phyloP scores from a whole-genome alignment of 2,329 filamentous ascomycete genomes.

The Arthrobotrys sphaeroides region DNA sequence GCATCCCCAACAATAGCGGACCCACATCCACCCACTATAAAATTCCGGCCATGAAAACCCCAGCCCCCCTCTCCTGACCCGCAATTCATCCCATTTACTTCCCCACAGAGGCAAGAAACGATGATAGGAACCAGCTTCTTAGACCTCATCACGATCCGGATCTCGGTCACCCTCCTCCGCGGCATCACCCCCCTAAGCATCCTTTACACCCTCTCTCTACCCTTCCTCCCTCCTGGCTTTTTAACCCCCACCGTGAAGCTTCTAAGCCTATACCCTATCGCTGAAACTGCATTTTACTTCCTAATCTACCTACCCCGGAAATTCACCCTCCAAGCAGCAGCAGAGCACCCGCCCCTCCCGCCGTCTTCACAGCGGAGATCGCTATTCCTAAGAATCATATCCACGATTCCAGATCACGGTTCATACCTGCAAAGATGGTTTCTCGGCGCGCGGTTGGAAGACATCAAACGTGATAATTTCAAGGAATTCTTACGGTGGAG shows the following conservation, averaged over 20 bases:
- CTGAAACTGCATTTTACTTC: constrained; percentile 69
- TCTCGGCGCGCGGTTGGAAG: constrained; percentile 65
- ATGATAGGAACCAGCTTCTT: constrained; percentile 49
- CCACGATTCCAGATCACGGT: constrained; percentile 66
- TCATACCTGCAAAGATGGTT: constrained; percentile 70
- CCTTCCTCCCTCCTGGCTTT: constrained; percentile 57
- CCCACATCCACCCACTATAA: not conserved
- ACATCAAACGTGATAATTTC: constrained; percentile 70
- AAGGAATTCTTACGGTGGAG: constrained; percentile 72
- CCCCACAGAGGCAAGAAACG: not conserved
- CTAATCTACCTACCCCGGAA: constrained; percentile 67
- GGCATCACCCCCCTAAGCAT: constrained; percentile 66
- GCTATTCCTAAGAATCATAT: constrained; percentile 66
- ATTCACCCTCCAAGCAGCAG: constrained; percentile 65
- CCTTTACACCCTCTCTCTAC: constrained; percentile 62
- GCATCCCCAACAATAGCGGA: constrained; percentile 18
- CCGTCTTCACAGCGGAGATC: constrained; percentile 64
- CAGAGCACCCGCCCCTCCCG: constrained; percentile 65
- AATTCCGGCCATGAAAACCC: constrained; percentile 5
- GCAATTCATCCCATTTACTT: not conserved
- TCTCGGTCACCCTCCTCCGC: constrained; percentile 65
- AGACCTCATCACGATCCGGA: constrained; percentile 63
- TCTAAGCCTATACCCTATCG: constrained; percentile 63
- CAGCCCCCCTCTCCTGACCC: not conserved
- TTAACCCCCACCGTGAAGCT: constrained; percentile 58